Evolutionary conservation across 2,329 filamentous ascomycete species (phyloP), one percentile per base, ranked within the genome.

Genomic region (Orbilia javanica): DNA sequence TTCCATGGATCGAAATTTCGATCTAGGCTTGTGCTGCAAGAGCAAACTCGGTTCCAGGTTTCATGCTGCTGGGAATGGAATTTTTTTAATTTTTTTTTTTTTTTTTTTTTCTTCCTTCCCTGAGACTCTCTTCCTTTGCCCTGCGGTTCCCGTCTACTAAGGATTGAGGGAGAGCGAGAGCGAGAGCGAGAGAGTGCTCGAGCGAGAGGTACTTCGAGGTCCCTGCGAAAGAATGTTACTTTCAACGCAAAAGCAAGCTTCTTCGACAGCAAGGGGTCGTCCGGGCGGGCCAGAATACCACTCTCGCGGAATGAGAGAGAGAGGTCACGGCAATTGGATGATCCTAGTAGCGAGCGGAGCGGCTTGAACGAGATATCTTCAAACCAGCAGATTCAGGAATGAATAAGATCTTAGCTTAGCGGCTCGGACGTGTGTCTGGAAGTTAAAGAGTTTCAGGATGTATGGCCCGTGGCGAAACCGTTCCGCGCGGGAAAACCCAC

Each of bases 391-490:
- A 48, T 50, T 60, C 42, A 60, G 31, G 74, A 78, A 72, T 72
- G 53, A 60, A 60, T 42, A 44, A 67, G 70, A 66, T 31, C 69
- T 62, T 62, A 63, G 74, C 69, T 62, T 52, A 63, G 74, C 74
- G 74, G 60, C 74, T 78, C 67, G 63, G 74, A 34, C 34, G 73
- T 64, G 62, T 52, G 74, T 78, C 52, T 60, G 67, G 57, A 55
- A 78, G 67, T 71, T 78, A 63, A 72, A 78, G 74, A 78, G 74
- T 78, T 78, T 78, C 74, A 72, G 74, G 62, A 72, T 78, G 36
- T 60, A 69, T 72, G 67, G 74, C 74, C 74, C 74, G 74, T 78
- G 74, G 67, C 63, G 74, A 78, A 78, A 71, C 73, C 63, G 74
- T 78, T 78, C 74, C 74, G 74, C 62, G 72, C 74, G 74, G 74